Conservation (phyloP, 208 protist species). For the Leishmania amazonensis region DNA sequence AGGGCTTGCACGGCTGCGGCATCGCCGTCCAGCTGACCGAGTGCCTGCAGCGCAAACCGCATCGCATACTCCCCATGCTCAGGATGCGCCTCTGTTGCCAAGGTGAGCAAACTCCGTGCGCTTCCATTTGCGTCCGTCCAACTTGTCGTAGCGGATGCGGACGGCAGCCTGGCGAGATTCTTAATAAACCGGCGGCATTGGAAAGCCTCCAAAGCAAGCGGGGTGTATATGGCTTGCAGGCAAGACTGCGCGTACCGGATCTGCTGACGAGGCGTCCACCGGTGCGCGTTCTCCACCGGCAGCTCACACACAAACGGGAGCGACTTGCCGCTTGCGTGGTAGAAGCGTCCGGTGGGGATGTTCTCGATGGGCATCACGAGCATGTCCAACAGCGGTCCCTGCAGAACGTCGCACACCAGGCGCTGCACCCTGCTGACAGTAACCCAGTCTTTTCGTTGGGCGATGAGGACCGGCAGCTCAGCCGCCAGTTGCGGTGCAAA, state of each 20-base stretch:
- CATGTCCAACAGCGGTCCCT: conserved; percentile 15
- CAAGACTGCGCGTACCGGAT: conserved; percentile 23
- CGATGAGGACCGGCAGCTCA: conserved; percentile 1
- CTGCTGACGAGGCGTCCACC: conserved; percentile 35
- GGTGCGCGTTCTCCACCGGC: conserved; percentile 12
- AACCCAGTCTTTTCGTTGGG: conserved; percentile 18
- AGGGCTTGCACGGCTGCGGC: not conserved
- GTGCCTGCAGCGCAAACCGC: conserved; percentile 21
- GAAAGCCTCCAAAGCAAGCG: not conserved
- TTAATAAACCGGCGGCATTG: not conserved
- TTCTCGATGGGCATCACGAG: not conserved
- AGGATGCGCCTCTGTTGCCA: conserved; percentile 19
- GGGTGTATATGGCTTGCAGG: conserved; percentile 8
- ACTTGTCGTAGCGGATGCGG: conserved; percentile 7
- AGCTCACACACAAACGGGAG: not conserved
- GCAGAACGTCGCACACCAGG: conserved; percentile 15
- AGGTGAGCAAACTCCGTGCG: conserved; percentile 9
- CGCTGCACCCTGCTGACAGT: conserved; percentile 1
- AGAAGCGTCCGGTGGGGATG: conserved; percentile 16
- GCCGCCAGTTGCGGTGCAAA: conserved; percentile 6
- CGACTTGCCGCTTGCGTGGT: not conserved
- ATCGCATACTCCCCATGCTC: conserved; percentile 16
- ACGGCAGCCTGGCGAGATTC: conserved; percentile 22
- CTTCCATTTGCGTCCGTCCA: conserved; percentile 16
- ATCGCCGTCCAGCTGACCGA: conserved; percentile 7